Conservation (phyloP, 208 protist genomes). For the Leishmania aethiopica region DNA sequence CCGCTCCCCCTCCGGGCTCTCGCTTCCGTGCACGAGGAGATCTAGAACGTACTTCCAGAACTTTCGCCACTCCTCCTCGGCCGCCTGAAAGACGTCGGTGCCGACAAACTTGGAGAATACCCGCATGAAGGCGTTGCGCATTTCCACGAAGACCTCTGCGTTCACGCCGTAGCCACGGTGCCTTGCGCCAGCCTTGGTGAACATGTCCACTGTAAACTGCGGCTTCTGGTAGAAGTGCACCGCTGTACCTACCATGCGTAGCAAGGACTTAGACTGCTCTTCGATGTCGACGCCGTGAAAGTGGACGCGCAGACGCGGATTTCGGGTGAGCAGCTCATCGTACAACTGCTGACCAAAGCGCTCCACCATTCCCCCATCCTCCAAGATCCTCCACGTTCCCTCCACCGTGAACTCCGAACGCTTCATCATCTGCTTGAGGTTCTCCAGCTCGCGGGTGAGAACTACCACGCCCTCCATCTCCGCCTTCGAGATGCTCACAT, state of each 20-base stretch:
- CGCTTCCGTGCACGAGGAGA: constrained; percentile 53
- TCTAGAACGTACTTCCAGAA: constrained; percentile 66
- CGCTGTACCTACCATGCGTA: constrained; percentile 67
- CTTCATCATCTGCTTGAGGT: constrained; percentile 56
- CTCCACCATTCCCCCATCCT: constrained; percentile 56
- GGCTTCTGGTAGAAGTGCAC: constrained; percentile 76
- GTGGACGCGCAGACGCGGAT: constrained; percentile 49
- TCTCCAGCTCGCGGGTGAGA: constrained; percentile 68
- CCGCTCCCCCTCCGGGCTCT: constrained; percentile 54
- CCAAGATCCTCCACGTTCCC: constrained; percentile 68
- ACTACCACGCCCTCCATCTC: constrained; percentile 66
- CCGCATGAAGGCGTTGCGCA: constrained; percentile 70
- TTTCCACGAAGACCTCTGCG: constrained; percentile 46
- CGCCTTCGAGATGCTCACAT: constrained; percentile 40
- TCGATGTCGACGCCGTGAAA: constrained; percentile 68
- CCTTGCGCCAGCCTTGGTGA: constrained; percentile 63
- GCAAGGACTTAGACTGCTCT: constrained; percentile 60
- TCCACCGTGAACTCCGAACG: constrained; percentile 57
- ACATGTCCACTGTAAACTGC: constrained; percentile 57
- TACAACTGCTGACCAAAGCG: constrained; percentile 65
- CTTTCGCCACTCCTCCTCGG: constrained; percentile 64
- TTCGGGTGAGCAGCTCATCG: constrained; percentile 56
- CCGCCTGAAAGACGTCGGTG: constrained; percentile 47
- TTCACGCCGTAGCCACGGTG: constrained; percentile 74
- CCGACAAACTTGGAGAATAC: constrained; percentile 79